Percentiles rank a stretch among this genome's conserved stretches.
phyloP scores from a whole-genome alignment of 108 stramenopile genomes.

The Schizochytrium sp. region DNA sequence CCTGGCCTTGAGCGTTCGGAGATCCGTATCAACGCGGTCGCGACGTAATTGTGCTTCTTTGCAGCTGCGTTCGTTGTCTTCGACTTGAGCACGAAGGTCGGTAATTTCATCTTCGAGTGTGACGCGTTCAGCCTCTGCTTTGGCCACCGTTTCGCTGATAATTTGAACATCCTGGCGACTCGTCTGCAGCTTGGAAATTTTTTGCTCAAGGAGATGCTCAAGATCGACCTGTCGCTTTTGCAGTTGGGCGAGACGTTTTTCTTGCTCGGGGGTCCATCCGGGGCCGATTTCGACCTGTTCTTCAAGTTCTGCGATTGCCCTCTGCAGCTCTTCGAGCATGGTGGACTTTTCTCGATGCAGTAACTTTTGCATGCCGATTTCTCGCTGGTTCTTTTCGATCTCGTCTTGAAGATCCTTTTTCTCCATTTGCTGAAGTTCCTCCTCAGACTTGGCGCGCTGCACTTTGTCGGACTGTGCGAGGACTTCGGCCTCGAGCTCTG shows the following conservation, averaged over 20 bases:
- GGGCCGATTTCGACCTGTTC: neutral
- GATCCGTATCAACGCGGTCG: neutral
- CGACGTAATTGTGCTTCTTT: neutral
- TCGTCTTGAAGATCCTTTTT: constrained; percentile 16
- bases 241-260: neutral
- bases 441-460: constrained; percentile 18
- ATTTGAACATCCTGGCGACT: constrained; percentile 39
- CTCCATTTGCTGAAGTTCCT: constrained; percentile 26
- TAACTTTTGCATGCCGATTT: neutral
- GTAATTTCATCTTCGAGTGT: constrained; percentile 22
- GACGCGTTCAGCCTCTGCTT: constrained; percentile 28
- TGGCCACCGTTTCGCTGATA: constrained; percentile 31
- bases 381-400: neutral
- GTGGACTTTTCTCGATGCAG: constrained; percentile 45
- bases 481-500: neutral
- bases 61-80: constrained; percentile 33
- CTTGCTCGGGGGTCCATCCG: neutral
- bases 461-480: neutral
- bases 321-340: constrained; percentile 28
- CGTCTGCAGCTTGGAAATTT: constrained; percentile 25
- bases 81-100: neutral
- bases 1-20: constrained; percentile 6
- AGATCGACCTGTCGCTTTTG: neutral
- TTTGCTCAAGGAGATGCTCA: constrained; percentile 30
- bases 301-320: constrained; percentile 4